Conservation (phyloP, 2,329 filamentous ascomycete species). For the Stemphylium lycopersici region DNA sequence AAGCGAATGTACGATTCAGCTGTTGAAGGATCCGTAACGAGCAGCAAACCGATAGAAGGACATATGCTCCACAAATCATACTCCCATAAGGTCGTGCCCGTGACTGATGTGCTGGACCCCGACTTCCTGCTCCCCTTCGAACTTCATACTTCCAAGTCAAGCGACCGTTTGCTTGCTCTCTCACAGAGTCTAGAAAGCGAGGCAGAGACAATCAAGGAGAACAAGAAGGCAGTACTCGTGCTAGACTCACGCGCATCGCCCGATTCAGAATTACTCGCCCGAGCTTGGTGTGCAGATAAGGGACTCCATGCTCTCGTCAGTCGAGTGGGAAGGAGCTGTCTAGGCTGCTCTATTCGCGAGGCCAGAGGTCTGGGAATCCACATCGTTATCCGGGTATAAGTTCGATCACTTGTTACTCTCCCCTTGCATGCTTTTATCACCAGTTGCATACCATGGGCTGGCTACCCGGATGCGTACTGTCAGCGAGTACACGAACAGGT, state of each 20-base stretch:
- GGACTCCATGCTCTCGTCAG: conserved; percentile 78
- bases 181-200: conserved; percentile 17
- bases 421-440: no score
- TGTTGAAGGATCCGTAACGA: conserved; percentile 6
- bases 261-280: conserved; percentile 71
- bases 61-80: conserved; percentile 52
- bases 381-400: conserved; percentile 61
- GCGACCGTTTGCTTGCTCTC: conserved; percentile 22
- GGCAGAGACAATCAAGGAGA: conserved; percentile 15
- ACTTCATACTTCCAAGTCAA: conserved; percentile 21
- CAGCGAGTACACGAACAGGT: no score
- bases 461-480: no score
- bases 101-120: conserved; percentile 36
- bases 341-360: conserved; percentile 77
- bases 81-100: conserved; percentile 45
- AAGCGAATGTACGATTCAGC: conserved; percentile 34
- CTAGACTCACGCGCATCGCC: conserved; percentile 63
- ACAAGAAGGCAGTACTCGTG: conserved; percentile 46
- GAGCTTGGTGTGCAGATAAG: conserved; percentile 74
- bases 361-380: conserved; percentile 73
- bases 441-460: no score
- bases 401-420: background rate
- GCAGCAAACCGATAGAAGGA: conserved; percentile 31
- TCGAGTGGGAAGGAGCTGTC: conserved; percentile 69
- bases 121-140: conserved; percentile 37